Conservation (phyloP, 2,329 filamentous ascomycete genomes). For the Aureobasidium sp. region DNA sequence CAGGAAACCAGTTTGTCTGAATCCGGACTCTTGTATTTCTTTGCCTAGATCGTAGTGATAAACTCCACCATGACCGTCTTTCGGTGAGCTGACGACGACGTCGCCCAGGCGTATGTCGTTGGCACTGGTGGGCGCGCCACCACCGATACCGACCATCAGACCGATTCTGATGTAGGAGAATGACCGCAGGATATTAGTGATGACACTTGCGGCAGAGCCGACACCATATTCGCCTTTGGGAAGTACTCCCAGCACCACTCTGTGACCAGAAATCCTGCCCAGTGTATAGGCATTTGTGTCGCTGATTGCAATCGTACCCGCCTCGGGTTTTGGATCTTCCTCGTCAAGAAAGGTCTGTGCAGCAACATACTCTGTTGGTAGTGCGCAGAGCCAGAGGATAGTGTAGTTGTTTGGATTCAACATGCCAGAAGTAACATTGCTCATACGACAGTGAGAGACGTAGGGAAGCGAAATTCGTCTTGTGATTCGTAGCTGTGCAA, state of each 20-base stretch:
- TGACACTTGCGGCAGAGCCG: conserved; percentile 17
- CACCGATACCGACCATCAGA: conserved; percentile 20
- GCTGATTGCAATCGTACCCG: neutral
- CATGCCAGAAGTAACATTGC: neutral
- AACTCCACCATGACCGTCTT: conserved; percentile 15
- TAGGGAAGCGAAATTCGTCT: no score
- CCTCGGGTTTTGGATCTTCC: neutral
- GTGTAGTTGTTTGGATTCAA: conserved; percentile 10
- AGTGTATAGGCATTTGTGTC: conserved; percentile 23
- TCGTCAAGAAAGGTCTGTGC: neutral
- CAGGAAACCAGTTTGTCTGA: neutral
- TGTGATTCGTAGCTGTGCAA: no score
- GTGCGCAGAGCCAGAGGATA: conserved; percentile 17
- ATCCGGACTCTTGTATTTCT: neutral
- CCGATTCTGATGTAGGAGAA: conserved; percentile 14
- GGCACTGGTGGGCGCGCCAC: conserved; percentile 15
- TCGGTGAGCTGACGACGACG: conserved; percentile 20
- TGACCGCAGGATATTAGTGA: conserved; percentile 14
- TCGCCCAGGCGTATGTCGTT: conserved; percentile 23
- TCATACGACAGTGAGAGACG: no score
- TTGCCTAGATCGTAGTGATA: conserved; percentile 22
- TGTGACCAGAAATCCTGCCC: conserved; percentile 24
- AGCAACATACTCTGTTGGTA: conserved; percentile 4
- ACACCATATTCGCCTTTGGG: conserved; percentile 18
- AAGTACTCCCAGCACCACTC: conserved; percentile 24